Percentiles rank a stretch among this genome's conserved stretches.
These are phyloP conservation scores for Acer yangbiense DNA, from an alignment of 345 rosid species.

Conservation along the genomic window DNA sequence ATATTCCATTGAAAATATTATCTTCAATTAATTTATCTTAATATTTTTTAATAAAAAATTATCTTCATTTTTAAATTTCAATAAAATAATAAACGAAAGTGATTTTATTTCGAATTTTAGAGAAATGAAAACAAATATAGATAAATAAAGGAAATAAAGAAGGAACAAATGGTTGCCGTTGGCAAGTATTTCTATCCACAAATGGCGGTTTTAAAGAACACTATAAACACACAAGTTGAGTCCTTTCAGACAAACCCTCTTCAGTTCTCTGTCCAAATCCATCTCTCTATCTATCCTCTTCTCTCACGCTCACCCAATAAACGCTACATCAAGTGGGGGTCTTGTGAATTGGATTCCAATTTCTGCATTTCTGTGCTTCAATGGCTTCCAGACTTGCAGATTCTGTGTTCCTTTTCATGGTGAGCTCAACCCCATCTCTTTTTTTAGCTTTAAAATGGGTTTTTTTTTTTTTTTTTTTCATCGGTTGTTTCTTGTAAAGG, in stretches of 20 bases:
- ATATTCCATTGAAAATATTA: too few relatives aligned
- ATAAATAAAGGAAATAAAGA: not conserved
- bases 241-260: not conserved
- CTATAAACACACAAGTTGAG: not conserved
- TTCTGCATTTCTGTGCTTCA: conserved; percentile 27
- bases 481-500: conserved; percentile 14
- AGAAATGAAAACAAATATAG: too few relatives aligned
- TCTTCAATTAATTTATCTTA: too few relatives aligned
- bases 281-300: not conserved
- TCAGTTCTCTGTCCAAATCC: not conserved
- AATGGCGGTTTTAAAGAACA: not conserved
- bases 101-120: too few relatives aligned
- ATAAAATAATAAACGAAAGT: too few relatives aligned
- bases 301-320: conserved; percentile 28
- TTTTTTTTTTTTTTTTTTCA: conserved; percentile 4
- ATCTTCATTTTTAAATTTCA: too few relatives aligned
- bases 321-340: conserved; percentile 3
- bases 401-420: conserved; percentile 61
- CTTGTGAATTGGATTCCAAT: conserved; percentile 12
- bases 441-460: not conserved
- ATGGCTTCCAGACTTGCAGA: conserved; percentile 79
- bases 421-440: conserved; percentile 21
- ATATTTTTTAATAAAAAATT: too few relatives aligned
- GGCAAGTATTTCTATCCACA: conserved; percentile 17
- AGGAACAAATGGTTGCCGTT: conserved; percentile 1